Conservation (phyloP, 306 rosid species). For the Prunus padus region DNA sequence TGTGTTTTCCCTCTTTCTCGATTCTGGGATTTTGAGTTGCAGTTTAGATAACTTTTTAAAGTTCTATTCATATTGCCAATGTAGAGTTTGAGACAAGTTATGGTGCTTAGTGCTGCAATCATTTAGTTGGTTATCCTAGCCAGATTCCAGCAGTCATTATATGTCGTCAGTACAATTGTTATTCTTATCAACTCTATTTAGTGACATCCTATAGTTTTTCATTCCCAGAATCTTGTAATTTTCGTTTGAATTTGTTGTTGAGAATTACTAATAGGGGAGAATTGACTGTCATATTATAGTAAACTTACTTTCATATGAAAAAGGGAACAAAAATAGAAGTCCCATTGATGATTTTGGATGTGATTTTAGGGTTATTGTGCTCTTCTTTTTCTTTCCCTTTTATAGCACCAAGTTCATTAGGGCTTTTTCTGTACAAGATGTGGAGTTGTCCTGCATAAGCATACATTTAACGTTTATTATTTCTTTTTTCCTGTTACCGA, state of each 20-base stretch:
- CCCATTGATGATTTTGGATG: background rate
- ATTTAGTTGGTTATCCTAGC: background rate
- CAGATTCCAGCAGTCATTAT: background rate
- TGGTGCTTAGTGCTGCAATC: background rate
- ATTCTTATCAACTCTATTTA: background rate
- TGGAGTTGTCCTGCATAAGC: background rate
- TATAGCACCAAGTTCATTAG: background rate
- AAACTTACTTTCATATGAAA: background rate
- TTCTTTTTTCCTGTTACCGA: constrained; percentile 21
- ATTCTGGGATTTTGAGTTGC: background rate
- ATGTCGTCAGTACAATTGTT: background rate
- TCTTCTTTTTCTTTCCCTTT: background rate
- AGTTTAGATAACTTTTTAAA: background rate
- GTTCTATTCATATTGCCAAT: background rate
- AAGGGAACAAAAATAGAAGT: background rate
- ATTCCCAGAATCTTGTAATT: background rate
- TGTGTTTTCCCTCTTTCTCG: constrained; percentile 20
- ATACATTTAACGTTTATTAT: background rate
- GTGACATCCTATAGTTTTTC: background rate
- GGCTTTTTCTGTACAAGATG: background rate
- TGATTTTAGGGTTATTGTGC: background rate
- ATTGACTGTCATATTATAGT: background rate
- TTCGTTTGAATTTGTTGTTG: constrained; percentile 1
- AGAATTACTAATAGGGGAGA: background rate
- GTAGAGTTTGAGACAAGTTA: background rate